These are phyloP conservation scores for Sapria himalayana DNA, from an alignment of 345 rosid species.

Conservation along the genomic window DNA sequence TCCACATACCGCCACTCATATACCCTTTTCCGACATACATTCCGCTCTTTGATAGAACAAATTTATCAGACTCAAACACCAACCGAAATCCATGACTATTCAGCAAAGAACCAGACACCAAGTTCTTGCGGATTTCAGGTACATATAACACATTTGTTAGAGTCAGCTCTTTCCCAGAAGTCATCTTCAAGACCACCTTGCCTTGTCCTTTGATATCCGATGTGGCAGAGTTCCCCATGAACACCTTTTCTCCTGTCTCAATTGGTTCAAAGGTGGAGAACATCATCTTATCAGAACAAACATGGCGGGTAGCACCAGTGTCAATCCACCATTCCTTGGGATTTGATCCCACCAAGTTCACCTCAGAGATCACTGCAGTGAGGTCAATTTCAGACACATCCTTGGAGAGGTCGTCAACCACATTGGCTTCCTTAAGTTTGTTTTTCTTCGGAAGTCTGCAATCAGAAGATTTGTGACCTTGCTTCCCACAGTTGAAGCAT, in stretches of 20 bases:
- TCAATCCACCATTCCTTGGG: too few relatives aligned
- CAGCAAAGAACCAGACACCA: neutral
- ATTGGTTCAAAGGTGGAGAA: neutral
- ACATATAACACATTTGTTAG: neutral
- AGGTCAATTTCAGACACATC: too few relatives aligned
- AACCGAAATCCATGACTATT: slow-evolving; percentile 1
- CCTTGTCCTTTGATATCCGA: neutral
- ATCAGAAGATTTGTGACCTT: too few relatives aligned
- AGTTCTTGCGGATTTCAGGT: neutral
- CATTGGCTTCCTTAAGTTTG: too few relatives aligned
- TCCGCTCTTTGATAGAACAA: neutral
- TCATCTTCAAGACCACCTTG: neutral
- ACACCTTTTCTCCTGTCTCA: neutral
- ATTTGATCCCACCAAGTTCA: too few relatives aligned
- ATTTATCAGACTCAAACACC: slow-evolving; percentile 2
- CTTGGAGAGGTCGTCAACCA: too few relatives aligned
- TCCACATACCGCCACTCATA: neutral
- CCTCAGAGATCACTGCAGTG: too few relatives aligned
- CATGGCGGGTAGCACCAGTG: neutral
- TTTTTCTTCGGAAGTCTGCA: too few relatives aligned
- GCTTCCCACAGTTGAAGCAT: too few relatives aligned
- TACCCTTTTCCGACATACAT: slow-evolving; percentile 2
- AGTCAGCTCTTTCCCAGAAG: neutral
- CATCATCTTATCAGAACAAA: neutral
- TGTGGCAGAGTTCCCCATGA: neutral